A percentile compares a stretch with the other conserved stretches of the same genome.
Conservation (phyloP, 2,329 filamentous ascomycete genomes). For the Aspergillus arachidicola region DNA sequence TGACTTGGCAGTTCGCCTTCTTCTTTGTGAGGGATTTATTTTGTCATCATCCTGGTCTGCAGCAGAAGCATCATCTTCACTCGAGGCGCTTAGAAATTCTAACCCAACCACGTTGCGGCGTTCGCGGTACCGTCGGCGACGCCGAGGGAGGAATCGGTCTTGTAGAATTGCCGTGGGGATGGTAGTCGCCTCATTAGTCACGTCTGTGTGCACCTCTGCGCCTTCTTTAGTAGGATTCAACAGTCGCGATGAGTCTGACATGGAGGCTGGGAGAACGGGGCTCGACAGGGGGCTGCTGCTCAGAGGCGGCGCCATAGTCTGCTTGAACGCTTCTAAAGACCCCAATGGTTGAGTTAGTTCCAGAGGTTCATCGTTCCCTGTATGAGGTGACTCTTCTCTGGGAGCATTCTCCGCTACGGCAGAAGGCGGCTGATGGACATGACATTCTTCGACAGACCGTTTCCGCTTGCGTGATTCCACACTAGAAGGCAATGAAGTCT, state of each 20-base stretch:
- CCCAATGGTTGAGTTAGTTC: constrained; percentile 14
- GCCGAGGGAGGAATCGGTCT: constrained; percentile 38
- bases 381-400: constrained; percentile 18
- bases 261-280: constrained; percentile 20
- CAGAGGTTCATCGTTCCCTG: constrained; percentile 5
- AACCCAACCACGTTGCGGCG: constrained; percentile 16
- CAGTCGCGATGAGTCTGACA: constrained; percentile 1
- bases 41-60: constrained; percentile 41
- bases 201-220: not conserved
- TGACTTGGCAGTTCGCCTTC: constrained; percentile 21
- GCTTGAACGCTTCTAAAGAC: constrained; percentile 31
- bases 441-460: constrained; percentile 28
- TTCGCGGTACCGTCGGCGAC: constrained; percentile 28
- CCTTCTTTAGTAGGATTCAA: constrained; percentile 4
- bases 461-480: constrained; percentile 42
- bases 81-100: constrained; percentile 30
- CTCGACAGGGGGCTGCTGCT: constrained; percentile 36
- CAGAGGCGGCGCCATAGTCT: constrained; percentile 41
- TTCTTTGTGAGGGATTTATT: constrained; percentile 32
- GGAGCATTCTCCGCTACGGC: constrained; percentile 23
- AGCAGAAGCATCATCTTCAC: constrained; percentile 26
- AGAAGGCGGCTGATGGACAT: constrained; percentile 31
- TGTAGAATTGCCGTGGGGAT: constrained; percentile 41
- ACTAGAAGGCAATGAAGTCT: constrained; percentile 29
- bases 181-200: constrained; percentile 17